phyloP scores from a whole-genome alignment of 2,329 filamentous ascomycete genomes.

The Sporothrix humicola region DNA sequence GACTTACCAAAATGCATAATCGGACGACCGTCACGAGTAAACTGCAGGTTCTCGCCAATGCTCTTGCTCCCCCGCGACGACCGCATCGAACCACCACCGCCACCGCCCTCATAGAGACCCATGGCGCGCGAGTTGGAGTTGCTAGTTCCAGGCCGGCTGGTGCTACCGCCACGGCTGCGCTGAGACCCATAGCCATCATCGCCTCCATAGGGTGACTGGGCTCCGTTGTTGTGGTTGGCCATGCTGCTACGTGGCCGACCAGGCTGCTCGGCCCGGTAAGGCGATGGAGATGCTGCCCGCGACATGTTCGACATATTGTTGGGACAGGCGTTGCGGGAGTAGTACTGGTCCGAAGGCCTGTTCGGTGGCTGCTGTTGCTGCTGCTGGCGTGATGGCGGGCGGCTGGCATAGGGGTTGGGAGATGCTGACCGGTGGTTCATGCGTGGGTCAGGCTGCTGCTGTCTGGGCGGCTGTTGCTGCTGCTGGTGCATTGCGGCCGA shows the following conservation, averaged over 20 bases:
- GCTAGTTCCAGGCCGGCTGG: conserved; percentile 54
- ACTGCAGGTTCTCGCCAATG: conserved; percentile 82
- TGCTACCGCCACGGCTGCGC: conserved; percentile 54
- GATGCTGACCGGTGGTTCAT: conserved; percentile 44
- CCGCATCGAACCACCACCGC: conserved; percentile 49
- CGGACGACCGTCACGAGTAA: conserved; percentile 82
- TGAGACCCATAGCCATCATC: conserved; percentile 65
- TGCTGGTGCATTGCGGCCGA: conserved; percentile 43
- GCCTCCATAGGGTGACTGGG: conserved; percentile 60
- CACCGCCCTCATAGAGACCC: conserved; percentile 61
- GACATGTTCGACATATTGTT: conserved; percentile 48
- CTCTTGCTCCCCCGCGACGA: conserved; percentile 75
- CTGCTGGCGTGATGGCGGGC: conserved; percentile 46
- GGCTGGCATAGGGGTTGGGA: conserved; percentile 66
- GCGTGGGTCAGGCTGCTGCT: conserved; percentile 46
- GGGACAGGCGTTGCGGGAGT: conserved; percentile 60
- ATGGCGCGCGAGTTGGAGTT: conserved; percentile 53
- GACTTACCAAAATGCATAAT: conserved; percentile 92
- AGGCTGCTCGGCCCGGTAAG: conserved; percentile 53
- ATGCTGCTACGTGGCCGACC: conserved; percentile 58
- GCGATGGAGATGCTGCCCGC: conserved; percentile 53
- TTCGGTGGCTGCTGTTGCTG: conserved; percentile 47
- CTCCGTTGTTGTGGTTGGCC: conserved; percentile 49
- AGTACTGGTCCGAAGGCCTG: conserved; percentile 57
- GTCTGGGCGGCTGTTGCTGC: conserved; percentile 31